These are phyloP conservation scores for Prunus kanzakura DNA, from an alignment of 306 rosid genomes.

Conservation along the genomic window DNA sequence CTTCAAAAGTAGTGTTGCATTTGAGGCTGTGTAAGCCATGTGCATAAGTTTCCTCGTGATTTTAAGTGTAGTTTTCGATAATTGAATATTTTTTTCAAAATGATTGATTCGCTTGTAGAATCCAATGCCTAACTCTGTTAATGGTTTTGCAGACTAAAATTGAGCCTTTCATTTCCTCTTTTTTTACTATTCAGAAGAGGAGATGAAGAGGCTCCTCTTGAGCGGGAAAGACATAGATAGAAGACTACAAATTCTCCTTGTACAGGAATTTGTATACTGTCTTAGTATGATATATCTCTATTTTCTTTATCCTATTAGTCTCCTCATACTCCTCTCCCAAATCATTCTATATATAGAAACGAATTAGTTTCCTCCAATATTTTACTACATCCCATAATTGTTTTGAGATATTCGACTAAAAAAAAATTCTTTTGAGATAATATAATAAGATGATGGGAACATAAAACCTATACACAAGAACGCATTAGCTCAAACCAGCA, in stretches of 20 bases:
- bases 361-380: not conserved
- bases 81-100: not conserved
- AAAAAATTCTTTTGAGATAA: too few relatives aligned
- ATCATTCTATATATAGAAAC: too few relatives aligned
- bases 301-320: not conserved
- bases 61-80: not conserved
- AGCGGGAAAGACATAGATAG: slow-evolving; percentile 65
- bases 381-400: not conserved
- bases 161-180: slow-evolving; percentile 66
- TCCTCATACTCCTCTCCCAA: too few relatives aligned
- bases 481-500: not conserved
- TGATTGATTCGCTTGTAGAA: slow-evolving; percentile 1
- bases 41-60: not conserved
- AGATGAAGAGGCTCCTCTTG: slow-evolving; percentile 88
- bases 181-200: slow-evolving; percentile 76
- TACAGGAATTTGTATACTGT: not conserved
- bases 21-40: slow-evolving; percentile 73
- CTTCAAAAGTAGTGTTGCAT: slow-evolving; percentile 54
- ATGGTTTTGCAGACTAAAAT: slow-evolving; percentile 70
- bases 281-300: not conserved
- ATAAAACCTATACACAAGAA: not conserved
- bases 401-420: not conserved
- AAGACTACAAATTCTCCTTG: slow-evolving; percentile 3
- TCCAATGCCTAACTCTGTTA: slow-evolving; percentile 1
- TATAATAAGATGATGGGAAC: not conserved